Evolutionary conservation across 371 early-diverging fungal species (phyloP).

Genomic region (Lichtheimia corymbifera): DNA sequence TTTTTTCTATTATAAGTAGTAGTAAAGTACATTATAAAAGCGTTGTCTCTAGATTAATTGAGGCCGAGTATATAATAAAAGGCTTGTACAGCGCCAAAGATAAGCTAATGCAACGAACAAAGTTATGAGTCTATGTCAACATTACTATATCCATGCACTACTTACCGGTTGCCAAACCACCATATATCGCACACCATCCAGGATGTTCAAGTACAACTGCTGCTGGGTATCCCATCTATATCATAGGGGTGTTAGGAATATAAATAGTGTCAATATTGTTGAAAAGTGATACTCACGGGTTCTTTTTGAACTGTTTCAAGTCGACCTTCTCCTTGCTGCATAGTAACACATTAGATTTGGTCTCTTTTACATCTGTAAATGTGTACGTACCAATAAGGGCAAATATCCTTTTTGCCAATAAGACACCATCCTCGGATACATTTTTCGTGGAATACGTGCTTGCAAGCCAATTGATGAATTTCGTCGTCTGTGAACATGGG

Average conservation of each 20-base stretch:
- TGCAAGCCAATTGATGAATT: slow-evolving; percentile 72
- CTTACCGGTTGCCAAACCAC: slow-evolving; percentile 84
- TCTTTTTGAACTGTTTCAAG: slow-evolving; percentile 71
- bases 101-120: slow-evolving; percentile 28
- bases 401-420: slow-evolving; percentile 92
- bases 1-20: neutral
- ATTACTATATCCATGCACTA: neutral
- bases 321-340: slow-evolving; percentile 84
- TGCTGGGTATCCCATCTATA: slow-evolving; percentile 73
- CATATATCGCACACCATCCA: slow-evolving; percentile 82
- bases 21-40: too few species aligned
- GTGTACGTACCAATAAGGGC: slow-evolving; percentile 83
- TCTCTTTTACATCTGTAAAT: neutral
- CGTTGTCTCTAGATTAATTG: slow-evolving; percentile 9
- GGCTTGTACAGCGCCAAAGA: slow-evolving; percentile 49
- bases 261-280: neutral
- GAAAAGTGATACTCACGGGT: slow-evolving; percentile 58
- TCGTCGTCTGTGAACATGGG: slow-evolving; percentile 44
- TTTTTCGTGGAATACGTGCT: slow-evolving; percentile 85
- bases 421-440: slow-evolving; percentile 96
- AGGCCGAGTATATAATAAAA: slow-evolving; percentile 47
- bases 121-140: neutral
- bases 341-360: neutral
- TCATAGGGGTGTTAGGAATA: neutral
- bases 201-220: slow-evolving; percentile 72